Evolutionary conservation across 1,284 basidiomycete species (phyloP), one percentile per base, ranked within the genome.

Genomic region (Cryptococcus wingfieldii): DNA sequence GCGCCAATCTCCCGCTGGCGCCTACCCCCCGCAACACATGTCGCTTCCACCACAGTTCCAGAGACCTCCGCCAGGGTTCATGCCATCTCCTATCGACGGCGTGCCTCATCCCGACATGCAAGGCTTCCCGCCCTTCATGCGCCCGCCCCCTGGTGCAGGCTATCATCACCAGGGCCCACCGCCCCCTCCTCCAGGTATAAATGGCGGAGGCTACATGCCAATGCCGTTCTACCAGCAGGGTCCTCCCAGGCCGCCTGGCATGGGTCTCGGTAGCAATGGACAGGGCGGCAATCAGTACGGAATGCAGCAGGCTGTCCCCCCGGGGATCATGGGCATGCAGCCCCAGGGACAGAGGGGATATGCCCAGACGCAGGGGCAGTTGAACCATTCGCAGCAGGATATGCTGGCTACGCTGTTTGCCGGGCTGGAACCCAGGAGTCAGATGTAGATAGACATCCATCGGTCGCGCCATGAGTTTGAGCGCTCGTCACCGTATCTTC

Each of bases 391-490:
- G 50, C 68, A 69, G 54, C 71, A 74, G 52, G 72, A 74, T 49
- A 71, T 72, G 62, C 62, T 74, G 12, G 67, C 70, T 8, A 65
- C 70, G 6, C 58, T 74, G 34, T 65, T 67, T 50, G 53, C 57
- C 4, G 66, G 62, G 16, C 42, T 63, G 28, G 60, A 59, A 38
- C 59, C 55, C 16, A 51, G 55, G 38, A 55, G 31, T 37, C 31
- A 34, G 31, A 34, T 34, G 31, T 34, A 34, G 31, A 34, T 34
- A 10, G 31, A 34, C 31, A 8, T 34, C 31, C 31, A 34, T 34
- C 31, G 10, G 1, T 34, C 31, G 10, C 6, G 31, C 31, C 31
- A 8, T 34, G 31, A 6, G 31, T 34, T 34, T 34, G 10, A 34
- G 31, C 31, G 31, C 31, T 31, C 31, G 31, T 31, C 31, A 31